Percentiles rank a stretch among this genome's conserved stretches.
These are phyloP conservation scores for Saturnispora diversa DNA, from an alignment of 805 yeast genomes.

Conservation along the genomic window DNA sequence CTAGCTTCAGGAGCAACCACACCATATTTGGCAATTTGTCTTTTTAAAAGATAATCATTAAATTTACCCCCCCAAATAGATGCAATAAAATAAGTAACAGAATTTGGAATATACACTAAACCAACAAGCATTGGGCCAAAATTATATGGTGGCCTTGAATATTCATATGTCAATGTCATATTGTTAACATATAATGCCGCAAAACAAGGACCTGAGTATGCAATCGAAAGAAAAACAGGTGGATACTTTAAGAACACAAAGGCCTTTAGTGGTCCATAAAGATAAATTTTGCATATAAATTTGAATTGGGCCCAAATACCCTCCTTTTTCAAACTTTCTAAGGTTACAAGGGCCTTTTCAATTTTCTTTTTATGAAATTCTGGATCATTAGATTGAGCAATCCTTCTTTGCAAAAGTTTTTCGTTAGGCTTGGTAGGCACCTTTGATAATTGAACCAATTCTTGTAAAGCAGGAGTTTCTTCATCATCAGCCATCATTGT, in stretches of 20 bases:
- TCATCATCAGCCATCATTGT: slow-evolving; percentile 23
- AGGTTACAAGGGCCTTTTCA: slow-evolving; percentile 13
- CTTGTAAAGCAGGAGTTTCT: slow-evolving; percentile 32
- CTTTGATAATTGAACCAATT: slow-evolving; percentile 28
- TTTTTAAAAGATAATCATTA: slow-evolving; percentile 54
- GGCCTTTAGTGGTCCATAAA: slow-evolving; percentile 54
- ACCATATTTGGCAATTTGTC: slow-evolving; percentile 51
- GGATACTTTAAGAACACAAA: slow-evolving; percentile 58
- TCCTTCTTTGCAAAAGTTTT: background rate
- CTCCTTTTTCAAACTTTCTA: slow-evolving; percentile 19
- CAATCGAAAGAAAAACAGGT: slow-evolving; percentile 60
- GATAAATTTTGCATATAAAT: slow-evolving; percentile 36
- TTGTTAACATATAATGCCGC: slow-evolving; percentile 65
- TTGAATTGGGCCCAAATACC: slow-evolving; percentile 16
- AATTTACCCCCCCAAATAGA: slow-evolving; percentile 77
- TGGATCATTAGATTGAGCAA: slow-evolving; percentile 16
- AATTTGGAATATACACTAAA: slow-evolving; percentile 73
- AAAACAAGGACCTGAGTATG: slow-evolving; percentile 65
- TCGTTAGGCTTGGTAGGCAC: slow-evolving; percentile 21
- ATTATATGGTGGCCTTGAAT: slow-evolving; percentile 58
- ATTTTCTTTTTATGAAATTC: slow-evolving; percentile 18
- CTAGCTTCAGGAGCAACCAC: slow-evolving; percentile 68
- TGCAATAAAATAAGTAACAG: slow-evolving; percentile 66
- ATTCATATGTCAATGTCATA: slow-evolving; percentile 59
- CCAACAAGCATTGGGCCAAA: slow-evolving; percentile 63